Conservation (phyloP, 345 rosid genomes). For the Turritis glabra region DNA sequence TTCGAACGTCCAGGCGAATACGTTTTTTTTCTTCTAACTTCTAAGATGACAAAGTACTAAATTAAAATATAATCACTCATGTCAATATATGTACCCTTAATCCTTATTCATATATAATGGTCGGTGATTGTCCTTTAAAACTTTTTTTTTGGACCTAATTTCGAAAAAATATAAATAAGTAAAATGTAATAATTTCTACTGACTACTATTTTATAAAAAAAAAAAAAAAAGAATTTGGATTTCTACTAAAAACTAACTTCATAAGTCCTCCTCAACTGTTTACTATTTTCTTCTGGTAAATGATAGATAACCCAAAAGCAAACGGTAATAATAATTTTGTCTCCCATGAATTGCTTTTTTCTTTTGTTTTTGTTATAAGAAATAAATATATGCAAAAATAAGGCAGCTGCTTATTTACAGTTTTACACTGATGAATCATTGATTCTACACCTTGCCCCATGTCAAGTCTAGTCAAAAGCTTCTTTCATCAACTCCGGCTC, state of each 20-base stretch:
- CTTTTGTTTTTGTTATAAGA: too few species aligned
- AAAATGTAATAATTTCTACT: background rate
- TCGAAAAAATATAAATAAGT: background rate
- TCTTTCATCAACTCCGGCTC: conserved; percentile 34
- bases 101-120: background rate
- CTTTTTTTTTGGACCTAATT: background rate
- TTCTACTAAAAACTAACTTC: too few species aligned
- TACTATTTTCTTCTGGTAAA: background rate
- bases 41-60: background rate
- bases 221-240: too few species aligned
- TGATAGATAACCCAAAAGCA: conserved; percentile 4
- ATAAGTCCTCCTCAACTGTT: too few species aligned
- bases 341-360: conserved; percentile 6
- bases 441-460: conserved; percentile 40
- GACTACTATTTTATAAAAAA: too few species aligned
- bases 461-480: conserved; percentile 40
- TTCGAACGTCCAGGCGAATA: too few species aligned
- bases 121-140: conserved; percentile 1
- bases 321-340: conserved; percentile 19
- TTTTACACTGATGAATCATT: conserved; percentile 29
- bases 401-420: conserved; percentile 8
- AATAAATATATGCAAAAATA: background rate
- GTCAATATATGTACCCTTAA: too few species aligned
- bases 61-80: background rate
- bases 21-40: too few species aligned